Evolutionary conservation across 2,329 filamentous ascomycete species (phyloP).

Genomic region (Fusarium lyarnte): DNA sequence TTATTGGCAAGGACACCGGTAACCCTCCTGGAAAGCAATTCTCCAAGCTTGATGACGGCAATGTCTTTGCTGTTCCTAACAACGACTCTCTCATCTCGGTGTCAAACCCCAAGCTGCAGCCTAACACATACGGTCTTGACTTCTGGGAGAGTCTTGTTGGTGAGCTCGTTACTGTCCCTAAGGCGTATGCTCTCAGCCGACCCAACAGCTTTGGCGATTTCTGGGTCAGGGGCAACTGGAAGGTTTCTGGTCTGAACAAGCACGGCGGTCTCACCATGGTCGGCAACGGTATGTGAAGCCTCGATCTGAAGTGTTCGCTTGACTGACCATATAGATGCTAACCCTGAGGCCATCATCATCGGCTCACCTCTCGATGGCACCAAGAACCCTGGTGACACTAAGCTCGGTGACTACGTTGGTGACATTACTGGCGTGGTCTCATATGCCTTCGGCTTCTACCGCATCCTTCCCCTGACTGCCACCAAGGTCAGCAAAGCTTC

Average conservation of each 20-base stretch:
- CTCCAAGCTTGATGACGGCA: conserved; percentile 70
- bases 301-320: neutral
- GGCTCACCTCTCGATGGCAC: conserved; percentile 72
- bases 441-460: conserved; percentile 74
- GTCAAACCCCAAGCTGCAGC: conserved; percentile 69
- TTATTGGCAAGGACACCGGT: conserved; percentile 67
- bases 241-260: conserved; percentile 67
- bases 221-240: conserved; percentile 75
- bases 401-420: conserved; percentile 71
- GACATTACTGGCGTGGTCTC: conserved; percentile 76
- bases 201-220: conserved; percentile 74
- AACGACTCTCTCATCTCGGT: conserved; percentile 66
- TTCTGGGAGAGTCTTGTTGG: conserved; percentile 78
- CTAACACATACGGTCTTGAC: conserved; percentile 71
- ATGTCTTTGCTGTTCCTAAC: conserved; percentile 73
- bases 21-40: conserved; percentile 70
- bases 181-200: conserved; percentile 64
- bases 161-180: conserved; percentile 72
- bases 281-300: conserved; percentile 54
- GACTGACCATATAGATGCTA: conserved; percentile 60
- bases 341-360: conserved; percentile 75
- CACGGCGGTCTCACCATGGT: conserved; percentile 73
- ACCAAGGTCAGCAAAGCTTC: conserved; percentile 58
- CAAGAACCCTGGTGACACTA: conserved; percentile 66
- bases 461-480: conserved; percentile 70